These are phyloP conservation scores for Hymenoscyphus albidus DNA, from an alignment of 2,329 filamentous ascomycete species.

Conservation along the genomic window DNA sequence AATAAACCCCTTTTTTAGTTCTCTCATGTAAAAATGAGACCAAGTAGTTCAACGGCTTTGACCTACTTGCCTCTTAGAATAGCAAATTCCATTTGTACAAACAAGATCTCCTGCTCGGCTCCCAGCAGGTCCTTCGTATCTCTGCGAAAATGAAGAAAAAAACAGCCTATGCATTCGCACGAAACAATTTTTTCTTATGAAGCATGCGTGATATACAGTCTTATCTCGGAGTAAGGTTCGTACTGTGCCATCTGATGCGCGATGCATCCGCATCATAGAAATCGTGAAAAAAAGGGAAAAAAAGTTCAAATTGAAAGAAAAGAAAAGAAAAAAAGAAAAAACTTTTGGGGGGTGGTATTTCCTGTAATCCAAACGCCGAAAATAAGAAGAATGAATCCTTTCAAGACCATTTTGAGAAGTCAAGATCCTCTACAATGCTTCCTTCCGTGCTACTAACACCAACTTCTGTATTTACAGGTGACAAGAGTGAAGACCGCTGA, in stretches of 20 bases:
- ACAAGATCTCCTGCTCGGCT: background rate
- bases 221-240: background rate
- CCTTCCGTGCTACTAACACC: slow-evolving; percentile 26
- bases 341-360: slow-evolving; percentile 6
- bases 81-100: slow-evolving; percentile 2
- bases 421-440: slow-evolving; percentile 32
- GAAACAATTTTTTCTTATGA: background rate
- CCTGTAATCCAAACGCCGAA: slow-evolving; percentile 4
- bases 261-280: background rate
- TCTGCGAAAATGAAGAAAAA: background rate
- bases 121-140: background rate
- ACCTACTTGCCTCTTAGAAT: background rate
- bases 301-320: background rate
- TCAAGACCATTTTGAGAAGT: slow-evolving; percentile 37
- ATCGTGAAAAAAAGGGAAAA: background rate
- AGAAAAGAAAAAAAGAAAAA: background rate
- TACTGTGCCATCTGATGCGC: background rate
- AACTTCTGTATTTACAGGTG: slow-evolving; percentile 52
- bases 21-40: background rate
- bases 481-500: slow-evolving; percentile 57
- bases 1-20: background rate
- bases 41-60: background rate
- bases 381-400: slow-evolving; percentile 1
- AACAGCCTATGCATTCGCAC: background rate
- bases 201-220: background rate